phyloP scores from a whole-genome alignment of 768 basidiomycete genomes.

The Auriculariales sp. region DNA sequence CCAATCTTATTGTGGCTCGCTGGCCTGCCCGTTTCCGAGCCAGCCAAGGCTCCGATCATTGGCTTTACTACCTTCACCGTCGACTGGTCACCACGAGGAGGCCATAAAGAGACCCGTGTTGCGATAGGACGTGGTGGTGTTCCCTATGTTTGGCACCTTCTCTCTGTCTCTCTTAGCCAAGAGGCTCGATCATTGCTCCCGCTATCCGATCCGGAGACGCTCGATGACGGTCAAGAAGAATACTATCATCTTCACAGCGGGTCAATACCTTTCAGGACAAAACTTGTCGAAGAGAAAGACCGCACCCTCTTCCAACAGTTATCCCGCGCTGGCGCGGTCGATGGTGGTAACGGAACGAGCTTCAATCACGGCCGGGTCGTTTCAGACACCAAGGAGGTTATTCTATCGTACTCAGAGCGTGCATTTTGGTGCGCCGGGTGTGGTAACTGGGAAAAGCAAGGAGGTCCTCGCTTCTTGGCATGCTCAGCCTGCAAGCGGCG shows the following conservation, averaged over 20 bases:
- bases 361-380: not conserved
- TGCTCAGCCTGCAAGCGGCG: not conserved
- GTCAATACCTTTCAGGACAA: not conserved
- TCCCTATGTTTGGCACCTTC: not conserved
- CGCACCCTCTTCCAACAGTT: not conserved
- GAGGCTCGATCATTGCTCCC: not conserved
- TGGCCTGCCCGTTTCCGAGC: constrained; percentile 9
- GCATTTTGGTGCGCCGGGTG: not conserved
- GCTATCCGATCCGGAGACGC: not conserved
- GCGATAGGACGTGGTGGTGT: not conserved
- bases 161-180: not conserved
- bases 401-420: not conserved
- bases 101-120: not conserved
- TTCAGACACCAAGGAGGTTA: not conserved
- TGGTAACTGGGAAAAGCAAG: not conserved
- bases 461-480: not conserved
- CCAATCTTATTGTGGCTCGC: constrained; percentile 21
- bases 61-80: not conserved
- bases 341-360: not conserved
- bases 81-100: not conserved
- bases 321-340: not conserved
- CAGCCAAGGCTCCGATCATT: not conserved
- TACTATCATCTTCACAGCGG: not conserved
- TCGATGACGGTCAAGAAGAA: not conserved
- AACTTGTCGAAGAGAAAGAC: not conserved